Base-by-base conservation (phyloP, 2,329 filamentous ascomycete genomes). In the Ceratocystis colombiana region DNA sequence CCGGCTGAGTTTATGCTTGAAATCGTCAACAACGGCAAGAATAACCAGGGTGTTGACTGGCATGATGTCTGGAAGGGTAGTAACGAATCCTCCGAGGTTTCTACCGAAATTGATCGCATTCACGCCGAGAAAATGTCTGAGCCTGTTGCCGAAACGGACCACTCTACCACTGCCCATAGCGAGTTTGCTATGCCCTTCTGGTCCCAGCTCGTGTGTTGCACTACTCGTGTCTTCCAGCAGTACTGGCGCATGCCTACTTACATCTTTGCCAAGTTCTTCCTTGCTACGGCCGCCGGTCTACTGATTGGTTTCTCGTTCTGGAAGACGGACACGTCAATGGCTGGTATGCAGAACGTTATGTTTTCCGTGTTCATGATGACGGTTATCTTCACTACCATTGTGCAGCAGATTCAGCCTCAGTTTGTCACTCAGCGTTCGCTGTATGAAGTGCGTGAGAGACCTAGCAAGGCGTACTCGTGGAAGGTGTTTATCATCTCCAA, bases 201-300 rank as follows among this genome's bases (percentile, higher is more conserved):
- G 0, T 71, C 77, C 0, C 91, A 96, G 72, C 75, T 93, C 0
- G 75, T 74, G 55, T 79, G 85, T 67, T 88, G 90, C 53, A 84
- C 83, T 1, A 71, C 79, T 7, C 85, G 89, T 67, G 84, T 91
- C 5, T 91, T 91, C 75, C 82, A 89, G 71, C 89, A 94, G 72
- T 92, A 92, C 79, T 93, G 89, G 88, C 83, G 89, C 59, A 89
- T 85, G 66, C 89, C 89, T 0, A 79, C 79, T 10, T 94, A 94
- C 75, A 85, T 94, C 71, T 88, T 89, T 74, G 82, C 88, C 66
- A 93, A 93, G 76, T 73, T 83, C 1, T 73, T 80, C 0, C 81
- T 93, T 20, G 85, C 77, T 1, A 69, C 82, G 64, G 79, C 84
- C 66, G 79, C 84, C 28, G 79, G 82, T 5, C 77, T 93, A 1